Conservation (phyloP, 2,329 filamentous ascomycete genomes). For the Aspergillus fumigatus region DNA sequence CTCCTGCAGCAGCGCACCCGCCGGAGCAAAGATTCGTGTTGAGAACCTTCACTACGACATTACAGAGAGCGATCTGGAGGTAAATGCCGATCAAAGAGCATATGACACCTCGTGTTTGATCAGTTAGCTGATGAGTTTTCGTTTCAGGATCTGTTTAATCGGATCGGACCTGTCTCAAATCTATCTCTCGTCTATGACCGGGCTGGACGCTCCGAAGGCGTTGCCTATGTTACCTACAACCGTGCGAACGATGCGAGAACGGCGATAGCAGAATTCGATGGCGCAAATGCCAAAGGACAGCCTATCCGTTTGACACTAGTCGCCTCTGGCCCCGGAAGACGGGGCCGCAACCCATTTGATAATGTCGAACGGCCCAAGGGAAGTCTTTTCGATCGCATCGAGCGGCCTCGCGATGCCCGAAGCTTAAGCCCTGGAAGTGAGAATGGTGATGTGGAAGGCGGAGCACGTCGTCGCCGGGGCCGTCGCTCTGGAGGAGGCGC, state of each 20-base stretch:
- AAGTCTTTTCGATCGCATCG: constrained; percentile 63
- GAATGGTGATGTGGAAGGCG: constrained; percentile 27
- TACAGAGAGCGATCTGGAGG: constrained; percentile 75
- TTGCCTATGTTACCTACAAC: constrained; percentile 78
- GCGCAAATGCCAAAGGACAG: constrained; percentile 84
- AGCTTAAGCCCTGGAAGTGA: constrained; percentile 40
- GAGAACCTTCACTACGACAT: constrained; percentile 93
- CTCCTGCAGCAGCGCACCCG: constrained; percentile 43
- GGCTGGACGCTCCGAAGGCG: constrained; percentile 79
- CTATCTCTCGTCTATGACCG: constrained; percentile 78
- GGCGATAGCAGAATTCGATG: constrained; percentile 77
- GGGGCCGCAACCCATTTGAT: constrained; percentile 46
- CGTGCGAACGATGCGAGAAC: constrained; percentile 64
- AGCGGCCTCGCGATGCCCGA: constrained; percentile 39
- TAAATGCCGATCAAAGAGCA: constrained; percentile 34
- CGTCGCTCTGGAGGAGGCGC: constrained; percentile 36
- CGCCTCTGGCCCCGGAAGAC: constrained; percentile 39
- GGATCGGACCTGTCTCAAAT: constrained; percentile 67
- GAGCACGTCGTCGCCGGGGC: constrained; percentile 39
- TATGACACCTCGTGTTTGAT: neutral
- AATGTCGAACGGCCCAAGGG: constrained; percentile 48
- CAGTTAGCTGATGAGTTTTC: neutral
- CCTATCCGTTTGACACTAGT: constrained; percentile 72
- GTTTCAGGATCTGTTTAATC: constrained; percentile 70
- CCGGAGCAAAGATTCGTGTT: constrained; percentile 69